Conservation (phyloP, 257 asterid genomes). For the Nicotiana sylvestris region DNA sequence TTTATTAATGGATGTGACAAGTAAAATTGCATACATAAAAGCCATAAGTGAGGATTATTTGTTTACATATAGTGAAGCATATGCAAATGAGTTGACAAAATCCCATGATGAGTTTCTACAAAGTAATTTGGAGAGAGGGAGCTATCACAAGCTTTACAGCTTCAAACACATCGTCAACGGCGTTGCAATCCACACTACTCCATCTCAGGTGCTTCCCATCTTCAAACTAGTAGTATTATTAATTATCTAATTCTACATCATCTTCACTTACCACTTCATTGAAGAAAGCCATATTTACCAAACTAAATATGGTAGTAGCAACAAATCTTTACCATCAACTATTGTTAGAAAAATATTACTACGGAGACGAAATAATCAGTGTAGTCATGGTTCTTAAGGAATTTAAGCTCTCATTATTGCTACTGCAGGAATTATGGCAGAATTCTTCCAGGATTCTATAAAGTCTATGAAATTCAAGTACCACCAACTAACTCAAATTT, state of each 20-base stretch:
- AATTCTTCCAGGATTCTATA: no score
- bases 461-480: no score
- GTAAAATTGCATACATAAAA: background rate
- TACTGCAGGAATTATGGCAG: no score
- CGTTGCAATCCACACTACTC: conserved; percentile 68
- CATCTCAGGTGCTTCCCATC: conserved; percentile 48
- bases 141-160: conserved; percentile 78
- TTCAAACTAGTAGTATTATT: background rate
- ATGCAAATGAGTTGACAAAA: conserved; percentile 52
- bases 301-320: no score
- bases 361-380: no score
- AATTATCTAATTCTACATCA: background rate
- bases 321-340: no score
- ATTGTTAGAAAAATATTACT: no score
- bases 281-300: no score
- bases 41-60: background rate
- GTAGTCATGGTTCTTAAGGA: no score
- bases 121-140: conserved; percentile 48
- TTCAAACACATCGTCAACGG: conserved; percentile 75
- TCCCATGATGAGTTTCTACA: conserved; percentile 61
- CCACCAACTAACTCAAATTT: no score
- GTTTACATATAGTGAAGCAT: conserved; percentile 31
- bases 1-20: background rate
- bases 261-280: background rate
- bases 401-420: no score